A percentile compares a stretch with the other conserved stretches of the same genome.
Conservation (phyloP, 495 filamentous ascomycete genomes). For the Trichoderma gamsii region DNA sequence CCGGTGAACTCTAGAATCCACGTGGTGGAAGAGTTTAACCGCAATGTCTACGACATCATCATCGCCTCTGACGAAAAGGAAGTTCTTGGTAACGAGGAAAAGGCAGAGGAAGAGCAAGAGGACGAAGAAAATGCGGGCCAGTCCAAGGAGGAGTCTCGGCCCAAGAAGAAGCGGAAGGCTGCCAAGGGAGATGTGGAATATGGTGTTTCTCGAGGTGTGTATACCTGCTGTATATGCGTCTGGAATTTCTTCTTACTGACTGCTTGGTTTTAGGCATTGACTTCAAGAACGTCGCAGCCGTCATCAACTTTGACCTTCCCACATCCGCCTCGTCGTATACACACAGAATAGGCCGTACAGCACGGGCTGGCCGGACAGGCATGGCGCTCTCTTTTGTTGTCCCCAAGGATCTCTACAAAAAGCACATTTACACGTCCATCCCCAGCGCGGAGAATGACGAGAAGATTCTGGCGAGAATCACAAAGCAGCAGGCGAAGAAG, state of each 20-base stretch:
- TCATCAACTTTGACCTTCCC: constrained; percentile 96
- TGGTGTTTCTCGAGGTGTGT: constrained; percentile 71
- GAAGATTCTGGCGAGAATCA: constrained; percentile 66
- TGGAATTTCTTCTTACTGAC: not conserved
- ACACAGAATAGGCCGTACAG: constrained; percentile 91
- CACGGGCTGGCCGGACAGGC: constrained; percentile 78
- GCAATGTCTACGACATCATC: constrained; percentile 91
- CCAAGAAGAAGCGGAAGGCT: constrained; percentile 32
- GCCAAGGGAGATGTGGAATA: constrained; percentile 66
- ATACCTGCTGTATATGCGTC: not conserved
- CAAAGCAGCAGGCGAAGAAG: constrained; percentile 61
- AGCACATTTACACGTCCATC: constrained; percentile 80
- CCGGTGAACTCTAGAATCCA: constrained; percentile 90
- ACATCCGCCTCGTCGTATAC: constrained; percentile 82
- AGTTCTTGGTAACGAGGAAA: constrained; percentile 59
- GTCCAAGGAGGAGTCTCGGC: constrained; percentile 21
- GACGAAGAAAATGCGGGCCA: constrained; percentile 25
- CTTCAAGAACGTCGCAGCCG: constrained; percentile 88
- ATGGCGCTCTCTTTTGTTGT: constrained; percentile 95
- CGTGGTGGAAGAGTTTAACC: constrained; percentile 96
- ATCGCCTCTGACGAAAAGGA: constrained; percentile 94
- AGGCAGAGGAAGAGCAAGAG: constrained; percentile 17
- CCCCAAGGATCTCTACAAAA: constrained; percentile 70
- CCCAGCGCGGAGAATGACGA: constrained; percentile 74
- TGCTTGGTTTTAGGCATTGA: constrained; percentile 53